phyloP scores from a whole-genome alignment of 1,284 basidiomycete genomes.

The Papiliotrema fonsecae region DNA sequence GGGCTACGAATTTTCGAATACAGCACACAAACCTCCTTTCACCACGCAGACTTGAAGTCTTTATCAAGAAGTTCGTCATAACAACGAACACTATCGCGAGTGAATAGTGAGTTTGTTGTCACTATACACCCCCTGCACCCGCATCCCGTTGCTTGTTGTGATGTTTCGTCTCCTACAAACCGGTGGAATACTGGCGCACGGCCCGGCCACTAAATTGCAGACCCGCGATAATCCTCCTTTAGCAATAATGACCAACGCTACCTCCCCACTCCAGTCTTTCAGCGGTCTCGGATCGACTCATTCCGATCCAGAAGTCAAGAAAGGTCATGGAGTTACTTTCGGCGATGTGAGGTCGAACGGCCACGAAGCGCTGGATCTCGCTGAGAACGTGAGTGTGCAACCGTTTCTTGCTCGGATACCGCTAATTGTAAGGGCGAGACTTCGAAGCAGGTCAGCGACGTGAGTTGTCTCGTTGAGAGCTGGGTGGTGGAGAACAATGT shows the following conservation, averaged over 20 bases:
- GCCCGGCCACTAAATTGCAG: too few relatives aligned
- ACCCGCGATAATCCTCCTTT: too few relatives aligned
- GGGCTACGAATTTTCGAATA: too few relatives aligned
- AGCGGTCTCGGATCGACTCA: constrained; percentile 12
- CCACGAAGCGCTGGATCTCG: constrained; percentile 34
- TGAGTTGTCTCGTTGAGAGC: constrained; percentile 6
- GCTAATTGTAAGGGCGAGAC: constrained; percentile 17
- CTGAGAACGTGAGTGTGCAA: constrained; percentile 30
- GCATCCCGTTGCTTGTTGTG: too few relatives aligned
- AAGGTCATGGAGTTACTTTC: constrained; percentile 4
- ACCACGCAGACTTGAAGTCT: too few relatives aligned
- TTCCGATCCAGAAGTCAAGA: constrained; percentile 19
- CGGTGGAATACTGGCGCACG: too few relatives aligned
- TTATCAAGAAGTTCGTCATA: too few relatives aligned
- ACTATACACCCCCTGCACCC: too few relatives aligned
- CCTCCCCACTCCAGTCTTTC: background rate
- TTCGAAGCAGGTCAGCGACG: constrained; percentile 20
- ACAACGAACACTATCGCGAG: too few relatives aligned
- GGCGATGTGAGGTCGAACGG: constrained; percentile 24
- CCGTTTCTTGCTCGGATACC: background rate
- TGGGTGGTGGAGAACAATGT: background rate
- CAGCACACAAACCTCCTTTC: too few relatives aligned
- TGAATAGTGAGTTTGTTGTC: too few relatives aligned
- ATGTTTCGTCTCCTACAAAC: too few relatives aligned
- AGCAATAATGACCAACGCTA: constrained; percentile 33